These are phyloP conservation scores for Diaporthe sp. DNA, from an alignment of 2,329 filamentous ascomycete species.

Conservation along the genomic window DNA sequence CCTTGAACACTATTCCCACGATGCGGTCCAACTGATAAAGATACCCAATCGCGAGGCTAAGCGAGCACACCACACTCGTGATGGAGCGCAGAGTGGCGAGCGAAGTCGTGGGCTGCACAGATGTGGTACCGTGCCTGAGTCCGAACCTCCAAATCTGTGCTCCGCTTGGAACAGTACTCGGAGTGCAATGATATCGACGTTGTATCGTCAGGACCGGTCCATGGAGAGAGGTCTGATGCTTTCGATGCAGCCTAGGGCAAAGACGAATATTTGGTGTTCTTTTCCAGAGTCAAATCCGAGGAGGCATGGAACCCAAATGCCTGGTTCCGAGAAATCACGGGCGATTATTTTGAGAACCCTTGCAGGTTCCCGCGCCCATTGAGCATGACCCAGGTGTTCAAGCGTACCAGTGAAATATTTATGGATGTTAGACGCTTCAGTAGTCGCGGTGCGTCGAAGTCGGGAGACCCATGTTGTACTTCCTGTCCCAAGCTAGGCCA, in stretches of 20 bases:
- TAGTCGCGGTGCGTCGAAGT: not conserved
- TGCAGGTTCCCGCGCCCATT: constrained; percentile 8
- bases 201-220: not conserved
- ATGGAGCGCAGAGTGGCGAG: not conserved
- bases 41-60: constrained; percentile 10
- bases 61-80: not conserved
- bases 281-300: not conserved
- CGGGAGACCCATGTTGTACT: not conserved
- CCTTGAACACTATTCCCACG: not conserved
- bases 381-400: not conserved
- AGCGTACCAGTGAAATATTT: not conserved
- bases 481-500: not conserved
- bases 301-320: not conserved
- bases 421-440: not conserved
- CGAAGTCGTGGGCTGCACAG: not conserved
- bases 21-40: not conserved
- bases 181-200: not conserved
- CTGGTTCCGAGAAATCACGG: not conserved
- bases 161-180: not conserved
- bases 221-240: not conserved
- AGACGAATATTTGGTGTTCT: not conserved
- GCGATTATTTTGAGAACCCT: not conserved
- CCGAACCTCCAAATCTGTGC: not conserved
- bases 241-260: not conserved
- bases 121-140: constrained; percentile 13